phyloP scores from a whole-genome alignment of 352 stramenopile genomes.

The Globisporangium sylvaticum region DNA sequence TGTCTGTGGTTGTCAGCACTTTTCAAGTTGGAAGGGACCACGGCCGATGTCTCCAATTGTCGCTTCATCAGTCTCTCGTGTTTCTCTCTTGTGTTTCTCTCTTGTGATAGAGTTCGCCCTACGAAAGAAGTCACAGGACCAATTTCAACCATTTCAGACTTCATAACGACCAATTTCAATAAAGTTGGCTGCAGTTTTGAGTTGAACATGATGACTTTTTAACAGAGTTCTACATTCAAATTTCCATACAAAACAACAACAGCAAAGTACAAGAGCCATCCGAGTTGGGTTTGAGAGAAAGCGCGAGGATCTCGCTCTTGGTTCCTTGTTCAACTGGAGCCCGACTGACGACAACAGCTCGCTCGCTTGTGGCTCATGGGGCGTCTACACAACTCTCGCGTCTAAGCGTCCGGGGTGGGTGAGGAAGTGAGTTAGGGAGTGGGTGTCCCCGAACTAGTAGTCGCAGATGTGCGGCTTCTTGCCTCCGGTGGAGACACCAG shows the following conservation, averaged over 20 bases:
- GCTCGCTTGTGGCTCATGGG: neutral
- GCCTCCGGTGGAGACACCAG: neutral
- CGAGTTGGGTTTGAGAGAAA: neutral
- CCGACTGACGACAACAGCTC: neutral
- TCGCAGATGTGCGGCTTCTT: slow-evolving; percentile 5
- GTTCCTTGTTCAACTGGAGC: slow-evolving; percentile 2
- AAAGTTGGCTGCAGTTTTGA: neutral
- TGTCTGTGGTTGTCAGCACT: neutral
- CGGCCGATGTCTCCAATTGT: neutral
- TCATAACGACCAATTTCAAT: neutral
- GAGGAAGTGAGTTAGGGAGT: too few relatives aligned
- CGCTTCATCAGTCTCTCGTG: neutral
- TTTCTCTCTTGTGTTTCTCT: neutral
- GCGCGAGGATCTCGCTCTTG: neutral
- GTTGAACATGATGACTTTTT: neutral
- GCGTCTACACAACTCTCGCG: slow-evolving; percentile 1
- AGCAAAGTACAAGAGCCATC: neutral
- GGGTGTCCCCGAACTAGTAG: neutral
- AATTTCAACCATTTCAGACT: neutral
- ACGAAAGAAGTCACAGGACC: neutral
- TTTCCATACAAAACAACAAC: neutral
- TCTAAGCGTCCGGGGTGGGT: neutral
- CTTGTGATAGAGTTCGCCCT: neutral
- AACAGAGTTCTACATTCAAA: slow-evolving; percentile 1
- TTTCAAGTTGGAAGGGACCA: neutral